Percentiles rank a stretch among this genome's conserved stretches.
Evolutionary conservation across 331 rosid genomes (phyloP).

Genomic region (Pyrus hybrid): DNA sequence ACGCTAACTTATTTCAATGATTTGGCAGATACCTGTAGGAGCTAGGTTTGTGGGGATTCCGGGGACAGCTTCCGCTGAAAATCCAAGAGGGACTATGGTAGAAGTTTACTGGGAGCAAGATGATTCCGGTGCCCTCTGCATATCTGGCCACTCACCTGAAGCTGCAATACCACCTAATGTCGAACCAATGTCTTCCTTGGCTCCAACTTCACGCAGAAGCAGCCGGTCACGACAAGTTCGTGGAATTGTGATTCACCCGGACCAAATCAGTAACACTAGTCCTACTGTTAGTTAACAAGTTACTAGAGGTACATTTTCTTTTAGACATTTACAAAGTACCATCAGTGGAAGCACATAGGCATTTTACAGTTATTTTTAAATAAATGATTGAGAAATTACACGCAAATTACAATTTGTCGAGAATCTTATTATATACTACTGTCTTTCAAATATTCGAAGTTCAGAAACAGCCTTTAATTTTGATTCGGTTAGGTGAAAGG

Average conservation of each 20-base stretch:
- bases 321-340: neutral
- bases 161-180: constrained; percentile 42
- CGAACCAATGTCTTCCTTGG: constrained; percentile 17
- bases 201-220: constrained; percentile 23
- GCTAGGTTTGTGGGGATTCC: constrained; percentile 86
- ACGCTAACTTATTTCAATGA: neutral
- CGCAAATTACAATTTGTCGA: neutral
- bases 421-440: neutral
- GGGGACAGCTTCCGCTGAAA: constrained; percentile 63
- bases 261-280: constrained; percentile 19
- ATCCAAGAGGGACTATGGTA: constrained; percentile 72
- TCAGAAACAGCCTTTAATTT: neutral
- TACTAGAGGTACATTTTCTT: neutral
- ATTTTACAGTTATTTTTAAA: neutral
- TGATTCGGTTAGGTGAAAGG: neutral
- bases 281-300: neutral
- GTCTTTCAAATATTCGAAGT: neutral
- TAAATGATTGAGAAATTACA: neutral
- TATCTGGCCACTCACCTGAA: constrained; percentile 61
- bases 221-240: constrained; percentile 24
- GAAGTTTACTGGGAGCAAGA: constrained; percentile 92
- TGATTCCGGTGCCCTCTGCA: constrained; percentile 68
- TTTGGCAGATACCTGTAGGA: constrained; percentile 71
- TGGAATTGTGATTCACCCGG: constrained; percentile 66
- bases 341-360: neutral